Evolutionary conservation across 176 grass and related monocot genomes (phyloP), one percentile per base, ranked within the genome.

Genomic region (Eragrostis nindensis): DNA sequence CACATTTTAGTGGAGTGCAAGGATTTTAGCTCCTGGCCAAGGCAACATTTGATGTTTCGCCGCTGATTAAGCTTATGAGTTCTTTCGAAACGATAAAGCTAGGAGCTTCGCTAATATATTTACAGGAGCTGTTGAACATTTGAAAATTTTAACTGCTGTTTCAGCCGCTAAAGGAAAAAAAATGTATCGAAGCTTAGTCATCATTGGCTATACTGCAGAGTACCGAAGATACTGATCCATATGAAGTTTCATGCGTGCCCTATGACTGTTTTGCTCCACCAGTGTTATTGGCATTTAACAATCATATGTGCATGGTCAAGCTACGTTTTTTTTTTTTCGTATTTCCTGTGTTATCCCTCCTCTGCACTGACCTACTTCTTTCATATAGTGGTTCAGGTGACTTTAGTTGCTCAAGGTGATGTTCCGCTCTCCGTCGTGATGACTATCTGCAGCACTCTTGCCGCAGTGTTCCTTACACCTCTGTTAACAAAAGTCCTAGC

Each of bases 401-500:
- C 93, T 68, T 89, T 97, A 73, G 91, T 92, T 82, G 85, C 90
- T 73, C 72, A 87, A 87, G 90, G 90, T 21, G 90, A 97, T 71
- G 88, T 97, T 78, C 75, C 85, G 26, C 57, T 97, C 41, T 92
- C 93, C 21, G 72, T 97, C 10, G 90, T 97, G 72, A 97, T 97
- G 93, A 97, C 90, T 49, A 43, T 91, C 27, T 97, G 90, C 84
- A 88, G 76, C 75, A 93, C 90, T 66, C 90, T 97, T 17, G 60
- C 68, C 57, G 90, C 93, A 66, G 88, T 93, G 49, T 53, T 97
- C 81, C 80, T 97, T 63, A 93, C 93, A 16, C 93, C 90, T 71
- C 60, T 93, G 59, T 84, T 93, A 82, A 97, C 93, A 12, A 93
- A 89, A 83, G 74, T 97, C 32, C 85, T 97, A 50, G 93, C 90